Evolutionary conservation across 306 rosid species (phyloP), one percentile per base, ranked within the genome.

Genomic region (Oemleria cerasiformis): DNA sequence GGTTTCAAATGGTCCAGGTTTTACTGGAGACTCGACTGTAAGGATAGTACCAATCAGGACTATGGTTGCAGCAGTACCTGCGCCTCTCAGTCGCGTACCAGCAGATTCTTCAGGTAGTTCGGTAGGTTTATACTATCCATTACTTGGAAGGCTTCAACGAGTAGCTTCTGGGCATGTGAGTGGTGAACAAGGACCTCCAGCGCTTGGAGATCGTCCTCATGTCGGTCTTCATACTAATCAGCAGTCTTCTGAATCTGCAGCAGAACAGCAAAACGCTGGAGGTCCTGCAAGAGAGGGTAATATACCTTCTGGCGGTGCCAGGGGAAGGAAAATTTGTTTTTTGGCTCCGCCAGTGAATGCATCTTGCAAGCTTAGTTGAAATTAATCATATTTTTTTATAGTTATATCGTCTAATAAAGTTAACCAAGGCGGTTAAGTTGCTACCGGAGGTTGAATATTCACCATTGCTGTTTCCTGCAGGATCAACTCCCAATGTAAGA

Each of bases 1-100:
- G 75, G 50, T 76, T 62, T 74, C 78, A 34, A 90, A 88, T 71
- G 80, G 77, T 71, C 71, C 84, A 55, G 77, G 84, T 60, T 34
- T 83, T 63, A 71, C 85, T 59, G 91, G 91, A 77, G 96, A 91
- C 65, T 53, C 88, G 9, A 96, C 85, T 63, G 88, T 88, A n/a
- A 80, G 97, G 82, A 78, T 89, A 76, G 78, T 95, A 73, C 99
- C 99, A 34, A 68, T 89, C 74, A 88, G 99, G 82, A 88, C 96
- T 77, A 83, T 92, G 96, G 88, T 92, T 85, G 89, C 90, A 65
- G 75, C 97, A 59, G 84, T 90, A 53, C 96, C 96, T 38, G 86
- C 86, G 50, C 59, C 95, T 54, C 84, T 90, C 48, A 81, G 87
- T 67, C 95, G 82, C 68, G 67, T 78, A 23, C 80, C 96, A 71